Conservation (phyloP, 371 early-diverging fungal species). For the Massospora cicadina region DNA sequence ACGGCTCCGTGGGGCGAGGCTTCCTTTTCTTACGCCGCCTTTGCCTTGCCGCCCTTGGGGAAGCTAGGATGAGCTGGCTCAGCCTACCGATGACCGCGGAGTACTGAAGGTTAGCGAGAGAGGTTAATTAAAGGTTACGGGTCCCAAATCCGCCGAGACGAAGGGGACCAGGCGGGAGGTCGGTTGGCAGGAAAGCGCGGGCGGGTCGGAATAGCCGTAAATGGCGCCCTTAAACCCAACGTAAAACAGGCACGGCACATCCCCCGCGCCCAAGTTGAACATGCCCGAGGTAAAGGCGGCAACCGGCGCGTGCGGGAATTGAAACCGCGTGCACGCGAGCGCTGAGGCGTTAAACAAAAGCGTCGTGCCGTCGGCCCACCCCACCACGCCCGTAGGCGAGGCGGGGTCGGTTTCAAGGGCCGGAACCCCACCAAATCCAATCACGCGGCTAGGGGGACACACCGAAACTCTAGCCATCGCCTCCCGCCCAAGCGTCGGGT, state of each 20-base stretch:
- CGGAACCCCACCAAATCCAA: neutral
- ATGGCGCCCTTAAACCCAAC: neutral
- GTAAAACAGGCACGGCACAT: neutral
- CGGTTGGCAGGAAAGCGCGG: neutral
- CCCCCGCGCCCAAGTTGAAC: neutral
- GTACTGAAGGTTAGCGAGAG: neutral
- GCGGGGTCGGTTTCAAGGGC: neutral
- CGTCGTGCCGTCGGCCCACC: neutral
- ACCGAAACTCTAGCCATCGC: neutral
- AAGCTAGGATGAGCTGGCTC: neutral
- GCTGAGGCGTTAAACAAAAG: neutral
- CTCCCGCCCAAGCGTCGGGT: neutral
- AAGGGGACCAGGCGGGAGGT: neutral
- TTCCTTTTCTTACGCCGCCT: neutral
- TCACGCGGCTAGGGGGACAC: neutral
- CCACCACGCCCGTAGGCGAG: neutral
- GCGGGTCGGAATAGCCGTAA: neutral
- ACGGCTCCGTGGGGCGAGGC: neutral
- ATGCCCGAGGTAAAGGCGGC: neutral
- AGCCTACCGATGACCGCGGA: neutral
- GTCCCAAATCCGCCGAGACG: neutral
- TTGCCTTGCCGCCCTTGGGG: neutral
- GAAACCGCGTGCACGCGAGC: neutral
- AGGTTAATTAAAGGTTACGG: neutral
- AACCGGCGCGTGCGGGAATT: neutral